Conservation (phyloP, 2,329 filamentous ascomycete genomes). For the Sporothrix protearum region DNA sequence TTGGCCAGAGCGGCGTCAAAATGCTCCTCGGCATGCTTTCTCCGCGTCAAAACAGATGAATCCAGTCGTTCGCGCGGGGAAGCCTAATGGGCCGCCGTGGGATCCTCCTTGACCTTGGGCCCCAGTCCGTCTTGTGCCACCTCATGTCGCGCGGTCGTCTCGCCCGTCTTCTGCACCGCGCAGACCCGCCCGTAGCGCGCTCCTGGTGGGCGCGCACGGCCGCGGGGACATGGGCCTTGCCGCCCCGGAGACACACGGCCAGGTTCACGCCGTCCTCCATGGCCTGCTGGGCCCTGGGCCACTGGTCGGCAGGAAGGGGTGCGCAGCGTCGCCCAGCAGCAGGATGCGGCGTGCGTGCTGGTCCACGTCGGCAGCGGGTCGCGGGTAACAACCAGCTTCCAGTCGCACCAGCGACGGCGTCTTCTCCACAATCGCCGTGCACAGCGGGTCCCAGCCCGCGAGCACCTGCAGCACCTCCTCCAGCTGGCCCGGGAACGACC, state of each 20-base stretch:
- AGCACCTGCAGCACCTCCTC: constrained; percentile 50
- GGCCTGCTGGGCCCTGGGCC: constrained; percentile 48
- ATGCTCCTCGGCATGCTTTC: constrained; percentile 40
- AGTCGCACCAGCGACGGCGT: constrained; percentile 47
- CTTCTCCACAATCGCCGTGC: constrained; percentile 47
- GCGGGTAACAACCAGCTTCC: constrained; percentile 51
- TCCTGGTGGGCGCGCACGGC: constrained; percentile 45
- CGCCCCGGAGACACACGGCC: constrained; percentile 43
- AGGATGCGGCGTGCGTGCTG: constrained; percentile 43
- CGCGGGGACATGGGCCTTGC: constrained; percentile 38
- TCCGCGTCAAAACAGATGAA: constrained; percentile 46
- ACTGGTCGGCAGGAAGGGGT: constrained; percentile 49
- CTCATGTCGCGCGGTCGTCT: constrained; percentile 48
- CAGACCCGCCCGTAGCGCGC: constrained; percentile 42
- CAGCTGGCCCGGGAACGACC: constrained; percentile 51
- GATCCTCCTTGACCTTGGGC: constrained; percentile 46
- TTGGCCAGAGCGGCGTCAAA: constrained; percentile 38
- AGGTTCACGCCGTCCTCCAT: constrained; percentile 50
- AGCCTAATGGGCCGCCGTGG: constrained; percentile 45
- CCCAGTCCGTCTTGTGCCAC: constrained; percentile 57
- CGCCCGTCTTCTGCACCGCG: constrained; percentile 49
- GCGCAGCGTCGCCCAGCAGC: constrained; percentile 49
- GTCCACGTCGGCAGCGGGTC: constrained; percentile 50
- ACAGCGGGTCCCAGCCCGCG: constrained; percentile 50
- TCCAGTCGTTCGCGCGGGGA: constrained; percentile 52